phyloP scores from a whole-genome alignment of 495 filamentous ascomycete species.

The Trichoderma reesei region DNA sequence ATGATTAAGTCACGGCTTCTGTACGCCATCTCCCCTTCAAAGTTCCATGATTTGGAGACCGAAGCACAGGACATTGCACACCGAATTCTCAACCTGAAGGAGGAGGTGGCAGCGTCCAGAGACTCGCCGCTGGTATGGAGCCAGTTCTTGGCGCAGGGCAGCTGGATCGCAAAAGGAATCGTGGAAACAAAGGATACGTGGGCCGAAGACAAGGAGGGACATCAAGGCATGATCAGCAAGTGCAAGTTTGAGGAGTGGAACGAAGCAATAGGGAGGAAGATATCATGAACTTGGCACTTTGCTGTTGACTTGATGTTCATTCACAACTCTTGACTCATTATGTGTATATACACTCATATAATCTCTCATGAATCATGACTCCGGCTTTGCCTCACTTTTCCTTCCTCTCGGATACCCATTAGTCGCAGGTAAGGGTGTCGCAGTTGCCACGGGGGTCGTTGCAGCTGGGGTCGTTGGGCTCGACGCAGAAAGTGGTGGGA shows the following conservation, averaged over 20 bases:
- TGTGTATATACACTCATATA: too few species aligned
- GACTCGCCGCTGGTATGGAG: slow-evolving; percentile 2
- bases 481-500: not conserved
- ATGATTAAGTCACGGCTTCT: slow-evolving; percentile 14
- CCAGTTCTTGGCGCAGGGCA: slow-evolving; percentile 12
- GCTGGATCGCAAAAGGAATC: slow-evolving; percentile 13
- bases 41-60: slow-evolving; percentile 9
- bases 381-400: too few species aligned
- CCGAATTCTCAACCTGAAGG: slow-evolving; percentile 2
- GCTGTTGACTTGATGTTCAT: too few species aligned
- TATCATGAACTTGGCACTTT: not conserved
- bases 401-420: not conserved
- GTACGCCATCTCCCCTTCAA: slow-evolving; percentile 10
- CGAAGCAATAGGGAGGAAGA: not conserved
- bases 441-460: not conserved
- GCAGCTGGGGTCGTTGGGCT: slow-evolving; percentile 7
- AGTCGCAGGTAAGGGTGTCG: not conserved
- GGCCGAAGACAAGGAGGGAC: not conserved
- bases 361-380: too few species aligned
- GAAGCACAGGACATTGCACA: slow-evolving; percentile 13
- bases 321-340: too few species aligned
- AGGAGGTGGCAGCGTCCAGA: not conserved
- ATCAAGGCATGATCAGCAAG: not conserved
- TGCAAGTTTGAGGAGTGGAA: not conserved
- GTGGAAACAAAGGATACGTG: slow-evolving; percentile 10